Evolutionary conservation across 176 grass and related monocot species (phyloP), one percentile per base, ranked within the genome.

Genomic region (Carex littledalei): DNA sequence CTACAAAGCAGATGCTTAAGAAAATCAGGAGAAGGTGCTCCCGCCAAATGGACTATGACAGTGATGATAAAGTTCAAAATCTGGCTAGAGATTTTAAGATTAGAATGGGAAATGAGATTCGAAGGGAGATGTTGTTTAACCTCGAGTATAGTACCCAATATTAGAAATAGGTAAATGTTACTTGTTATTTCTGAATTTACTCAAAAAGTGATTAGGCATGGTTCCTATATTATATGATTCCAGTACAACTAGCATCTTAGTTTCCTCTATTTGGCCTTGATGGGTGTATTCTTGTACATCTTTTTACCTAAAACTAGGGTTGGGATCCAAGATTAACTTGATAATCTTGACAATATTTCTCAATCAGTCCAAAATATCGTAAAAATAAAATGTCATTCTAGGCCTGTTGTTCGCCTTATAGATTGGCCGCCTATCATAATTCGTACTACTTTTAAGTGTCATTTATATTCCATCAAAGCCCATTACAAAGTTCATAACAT

Each of bases 21-120:
- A 99, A 92, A 88, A 71, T 92, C 39, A 82, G 86, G 85, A 95
- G 93, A 89, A 86, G 96, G 22, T 99, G 90, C 85, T 95, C 93
- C 34, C 96, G 91, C 71, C 93, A 95, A 87, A 94, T 88, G 73
- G 91, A 99, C 69, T 86, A 89, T 75, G 88, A 92, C 39, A 90
- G 88, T 60, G 87, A 94, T 0, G 91, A 87, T 82, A 92, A 84
- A 83, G 84, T 96, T 66, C 93, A 94, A 88, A 88, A 88, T 50
- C 58, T 94, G 17, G 74, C 87, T 68, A 86, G 90, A 85, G 83
- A 86, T 84, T 91, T 94, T 9, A 94, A 89, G 56, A 89, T 84
- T 55, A 86, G 91, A 84, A 87, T 99, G 91, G 93, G 90, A 37
- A 86, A 89, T 64, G 97, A 99, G 63, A 63, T 18, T 57, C 91